Conservation (phyloP, 495 filamentous ascomycete genomes). For the Staphylotrichum longicolle region DNA sequence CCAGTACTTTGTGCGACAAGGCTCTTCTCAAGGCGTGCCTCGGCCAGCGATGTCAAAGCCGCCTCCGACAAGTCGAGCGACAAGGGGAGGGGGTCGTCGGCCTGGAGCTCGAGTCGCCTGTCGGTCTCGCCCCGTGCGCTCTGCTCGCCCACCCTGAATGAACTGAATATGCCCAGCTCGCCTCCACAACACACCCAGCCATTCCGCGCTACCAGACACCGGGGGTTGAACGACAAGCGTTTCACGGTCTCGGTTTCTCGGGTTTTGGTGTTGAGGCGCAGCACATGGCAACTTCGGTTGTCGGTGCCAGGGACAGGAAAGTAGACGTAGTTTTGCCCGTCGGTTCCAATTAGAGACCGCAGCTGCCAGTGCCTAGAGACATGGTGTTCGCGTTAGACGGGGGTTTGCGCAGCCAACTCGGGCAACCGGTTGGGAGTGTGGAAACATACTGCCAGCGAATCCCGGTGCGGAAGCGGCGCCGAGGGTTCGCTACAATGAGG, state of each 20-base stretch:
- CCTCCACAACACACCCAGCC: conserved; percentile 92
- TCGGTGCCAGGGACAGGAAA: conserved; percentile 64
- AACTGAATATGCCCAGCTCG: conserved; percentile 77
- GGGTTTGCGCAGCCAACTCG: conserved; percentile 1
- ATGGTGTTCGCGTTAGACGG: conserved; percentile 18
- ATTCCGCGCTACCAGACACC: conserved; percentile 78
- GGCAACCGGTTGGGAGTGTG: background rate
- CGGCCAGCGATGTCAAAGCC: conserved; percentile 26
- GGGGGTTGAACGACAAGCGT: conserved; percentile 73
- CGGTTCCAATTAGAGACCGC: conserved; percentile 82
- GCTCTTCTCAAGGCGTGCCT: conserved; percentile 34
- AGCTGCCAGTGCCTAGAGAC: conserved; percentile 82
- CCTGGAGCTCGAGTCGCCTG: conserved; percentile 43
- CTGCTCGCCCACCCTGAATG: conserved; percentile 59
- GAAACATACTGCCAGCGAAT: conserved; percentile 70
- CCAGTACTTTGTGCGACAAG: conserved; percentile 40
- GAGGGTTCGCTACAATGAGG: conserved; percentile 62
- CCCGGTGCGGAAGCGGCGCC: conserved; percentile 69
- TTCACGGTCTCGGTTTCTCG: conserved; percentile 73
- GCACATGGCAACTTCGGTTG: conserved; percentile 55
- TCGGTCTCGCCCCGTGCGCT: conserved; percentile 32
- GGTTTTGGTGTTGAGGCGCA: conserved; percentile 66
- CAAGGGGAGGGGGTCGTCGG: conserved; percentile 61
- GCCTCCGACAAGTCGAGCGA: conserved; percentile 46
- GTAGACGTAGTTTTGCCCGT: conserved; percentile 72